Evolutionary conservation across 352 stramenopile species (phyloP).

Genomic region (Peronospora destructor): DNA sequence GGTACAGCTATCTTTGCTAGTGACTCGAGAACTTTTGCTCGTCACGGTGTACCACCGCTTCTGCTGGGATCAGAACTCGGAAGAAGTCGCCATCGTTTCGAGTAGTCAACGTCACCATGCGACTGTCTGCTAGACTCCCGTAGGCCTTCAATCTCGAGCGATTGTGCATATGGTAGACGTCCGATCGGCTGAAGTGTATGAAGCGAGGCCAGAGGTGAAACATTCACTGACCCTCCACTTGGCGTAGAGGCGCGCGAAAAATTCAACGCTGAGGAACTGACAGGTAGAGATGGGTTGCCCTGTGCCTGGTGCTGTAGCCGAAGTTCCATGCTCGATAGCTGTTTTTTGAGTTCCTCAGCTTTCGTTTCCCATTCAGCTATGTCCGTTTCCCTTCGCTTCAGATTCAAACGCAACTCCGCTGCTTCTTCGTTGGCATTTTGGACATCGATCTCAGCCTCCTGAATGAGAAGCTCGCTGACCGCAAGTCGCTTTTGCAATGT

Average conservation of each 20-base stretch:
- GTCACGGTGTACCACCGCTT: slow-evolving; percentile 8
- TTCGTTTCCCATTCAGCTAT: slow-evolving; percentile 20
- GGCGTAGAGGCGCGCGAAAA: slow-evolving; percentile 28
- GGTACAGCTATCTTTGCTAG: background rate
- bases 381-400: slow-evolving; percentile 11
- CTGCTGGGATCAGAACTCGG: slow-evolving; percentile 9
- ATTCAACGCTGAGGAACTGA: slow-evolving; percentile 13
- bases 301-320: slow-evolving; percentile 8
- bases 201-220: slow-evolving; percentile 20
- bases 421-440: slow-evolving; percentile 24
- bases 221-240: slow-evolving; percentile 19
- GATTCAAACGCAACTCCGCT: slow-evolving; percentile 3
- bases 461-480: slow-evolving; percentile 17
- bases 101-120: slow-evolving; percentile 36
- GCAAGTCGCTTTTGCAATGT: slow-evolving; percentile 20
- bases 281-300: slow-evolving; percentile 12
- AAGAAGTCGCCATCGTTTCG: slow-evolving; percentile 29
- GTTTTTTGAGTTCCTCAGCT: slow-evolving; percentile 14
- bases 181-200: slow-evolving; percentile 42
- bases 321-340: slow-evolving; percentile 13
- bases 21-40: background rate
- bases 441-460: slow-evolving; percentile 8
- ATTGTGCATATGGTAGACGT: slow-evolving; percentile 72
- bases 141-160: slow-evolving; percentile 72
- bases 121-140: slow-evolving; percentile 58